These are phyloP conservation scores for Sordariomycetes sp. DNA, from an alignment of 2,329 filamentous ascomycete species.

Conservation along the genomic window DNA sequence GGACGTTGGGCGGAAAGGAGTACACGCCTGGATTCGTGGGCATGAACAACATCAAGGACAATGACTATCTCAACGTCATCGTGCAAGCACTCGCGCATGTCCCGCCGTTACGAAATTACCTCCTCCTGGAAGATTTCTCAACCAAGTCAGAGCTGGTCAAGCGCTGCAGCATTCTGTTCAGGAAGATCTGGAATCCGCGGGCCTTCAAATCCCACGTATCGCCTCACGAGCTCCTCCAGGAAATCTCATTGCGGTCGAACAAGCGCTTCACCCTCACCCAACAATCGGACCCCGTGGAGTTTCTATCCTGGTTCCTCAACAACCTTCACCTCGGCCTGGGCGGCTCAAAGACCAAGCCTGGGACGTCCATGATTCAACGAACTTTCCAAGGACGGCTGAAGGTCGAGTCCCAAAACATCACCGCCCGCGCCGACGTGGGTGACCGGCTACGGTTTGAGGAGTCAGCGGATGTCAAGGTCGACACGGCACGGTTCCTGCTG, in stretches of 20 bases:
- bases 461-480: slow-evolving; percentile 68
- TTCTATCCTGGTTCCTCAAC: slow-evolving; percentile 96
- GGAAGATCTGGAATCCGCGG: slow-evolving; percentile 96
- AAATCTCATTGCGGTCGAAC: slow-evolving; percentile 80
- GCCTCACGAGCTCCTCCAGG: slow-evolving; percentile 92
- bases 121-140: slow-evolving; percentile 77
- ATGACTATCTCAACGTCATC: slow-evolving; percentile 96
- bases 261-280: slow-evolving; percentile 87
- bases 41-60: slow-evolving; percentile 99
- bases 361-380: slow-evolving; percentile 78
- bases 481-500: slow-evolving; percentile 75
- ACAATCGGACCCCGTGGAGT: slow-evolving; percentile 93
- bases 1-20: slow-evolving; percentile 72
- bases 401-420: slow-evolving; percentile 89
- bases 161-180: slow-evolving; percentile 78
- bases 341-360: slow-evolving; percentile 78
- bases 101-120: slow-evolving; percentile 78
- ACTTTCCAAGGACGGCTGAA: slow-evolving; percentile 91
- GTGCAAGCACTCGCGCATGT: slow-evolving; percentile 90
- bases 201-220: slow-evolving; percentile 97
- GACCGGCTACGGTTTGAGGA: slow-evolving; percentile 92
- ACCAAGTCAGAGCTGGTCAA: slow-evolving; percentile 70
- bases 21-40: slow-evolving; percentile 94
- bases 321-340: slow-evolving; percentile 87
- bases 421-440: slow-evolving; percentile 76